These are phyloP conservation scores for Rubia tinctorum DNA, from an alignment of 305 asterid genomes.

Conservation along the genomic window DNA sequence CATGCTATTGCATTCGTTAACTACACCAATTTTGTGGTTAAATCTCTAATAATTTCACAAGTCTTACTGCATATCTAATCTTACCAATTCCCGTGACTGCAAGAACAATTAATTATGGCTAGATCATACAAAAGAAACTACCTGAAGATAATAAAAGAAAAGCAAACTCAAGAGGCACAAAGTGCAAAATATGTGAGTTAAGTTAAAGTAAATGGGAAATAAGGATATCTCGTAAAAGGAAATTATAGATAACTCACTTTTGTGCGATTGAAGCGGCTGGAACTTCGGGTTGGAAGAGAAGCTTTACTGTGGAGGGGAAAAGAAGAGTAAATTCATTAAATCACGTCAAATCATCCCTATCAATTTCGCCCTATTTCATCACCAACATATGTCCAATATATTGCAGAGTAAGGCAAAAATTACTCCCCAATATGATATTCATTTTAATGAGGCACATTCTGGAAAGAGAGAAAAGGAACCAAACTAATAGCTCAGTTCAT, in stretches of 20 bases:
- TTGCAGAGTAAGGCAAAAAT: neutral
- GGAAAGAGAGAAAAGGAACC: neutral
- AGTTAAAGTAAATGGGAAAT: neutral
- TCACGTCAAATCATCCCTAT: neutral
- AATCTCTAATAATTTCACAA: neutral
- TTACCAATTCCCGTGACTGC: neutral
- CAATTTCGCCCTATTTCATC: neutral
- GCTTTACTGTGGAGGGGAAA: constrained; percentile 16
- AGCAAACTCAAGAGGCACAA: neutral
- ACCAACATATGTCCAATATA: neutral
- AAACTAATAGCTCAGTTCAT: constrained; percentile 5
- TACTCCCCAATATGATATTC: neutral
- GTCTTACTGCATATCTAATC: neutral
- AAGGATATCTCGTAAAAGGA: neutral
- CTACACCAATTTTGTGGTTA: neutral
- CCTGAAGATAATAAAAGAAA: neutral
- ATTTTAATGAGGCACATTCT: neutral
- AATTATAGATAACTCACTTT: constrained; percentile 20
- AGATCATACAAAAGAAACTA: neutral
- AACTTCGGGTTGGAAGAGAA: constrained; percentile 17
- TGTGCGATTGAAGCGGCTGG: constrained; percentile 5
- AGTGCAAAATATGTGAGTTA: neutral
- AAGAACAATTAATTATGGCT: neutral
- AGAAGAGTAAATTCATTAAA: neutral
- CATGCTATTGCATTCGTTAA: neutral